Evolutionary conservation across 208 protist species (phyloP), one percentile per base, ranked within the genome.

Genomic region (Polymyxa betae): DNA sequence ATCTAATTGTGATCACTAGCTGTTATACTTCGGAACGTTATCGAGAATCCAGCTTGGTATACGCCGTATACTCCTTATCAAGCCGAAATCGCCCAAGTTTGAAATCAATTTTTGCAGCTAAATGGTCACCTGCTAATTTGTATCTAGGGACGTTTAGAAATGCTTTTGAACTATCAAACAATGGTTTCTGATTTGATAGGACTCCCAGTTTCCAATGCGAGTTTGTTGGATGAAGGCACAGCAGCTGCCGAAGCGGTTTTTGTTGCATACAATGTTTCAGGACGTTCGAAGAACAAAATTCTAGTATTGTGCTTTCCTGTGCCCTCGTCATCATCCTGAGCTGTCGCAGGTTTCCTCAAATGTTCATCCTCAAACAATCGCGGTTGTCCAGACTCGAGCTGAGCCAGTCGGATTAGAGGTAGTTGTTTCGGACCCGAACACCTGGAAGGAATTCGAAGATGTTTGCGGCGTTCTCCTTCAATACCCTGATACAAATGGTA

Each of bases 31-130:
- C 95, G 98, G 52, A 99, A 99, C 92, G 93, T 99, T 40, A 92
- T 99, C 89, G 97, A 99, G 94, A 99, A 98, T 91, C 98, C 98
- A 77, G 97, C 95, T 44, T 99, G 98, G 98, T 99, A 99, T 94
- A 99, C 98, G 5, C 97, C 97, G 45, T 99, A 99, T 94, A 99
- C 98, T 35, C 98, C 98, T 5, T 99, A 99, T 94, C 95, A 97
- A 92, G 90, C 92, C 0, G 91, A 95, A 91, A 90, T 95, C 38
- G 32, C 94, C 38, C 72, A 82, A n/a, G 72, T 82, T 12, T 45
- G 35, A 20, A 38, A 35, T 35, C 16, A 82, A 35, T 43, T 40
- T n/a, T n/a, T n/a, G n/a, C n/a, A n/a, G n/a, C n/a, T n/a, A n/a
- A n/a, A n/a, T n/a, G n/a, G n/a, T n/a, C n/a, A n/a, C n/a, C n/a